Evolutionary conservation across 2,329 filamentous ascomycete genomes (phyloP).

Genomic region (Trichoderma asperellum): DNA sequence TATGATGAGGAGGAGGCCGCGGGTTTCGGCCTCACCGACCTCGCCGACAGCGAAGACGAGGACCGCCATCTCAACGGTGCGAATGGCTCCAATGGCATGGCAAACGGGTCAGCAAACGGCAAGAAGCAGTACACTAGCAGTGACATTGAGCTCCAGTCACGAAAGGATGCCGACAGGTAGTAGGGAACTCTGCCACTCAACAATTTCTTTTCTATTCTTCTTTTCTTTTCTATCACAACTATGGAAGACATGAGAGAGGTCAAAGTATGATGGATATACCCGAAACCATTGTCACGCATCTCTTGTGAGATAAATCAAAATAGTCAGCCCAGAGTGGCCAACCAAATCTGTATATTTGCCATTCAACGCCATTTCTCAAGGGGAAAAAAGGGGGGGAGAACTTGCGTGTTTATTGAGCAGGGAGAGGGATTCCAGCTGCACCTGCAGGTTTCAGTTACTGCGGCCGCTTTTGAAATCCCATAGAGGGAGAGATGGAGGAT

Average conservation of each 20-base stretch:
- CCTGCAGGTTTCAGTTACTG: conserved; percentile 8
- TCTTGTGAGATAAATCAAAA: conserved; percentile 22
- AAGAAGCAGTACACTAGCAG: conserved; percentile 46
- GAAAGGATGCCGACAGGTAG: conserved; percentile 47
- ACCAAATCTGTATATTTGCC: conserved; percentile 20
- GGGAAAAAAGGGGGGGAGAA: not conserved
- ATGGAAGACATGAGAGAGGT: conserved; percentile 13
- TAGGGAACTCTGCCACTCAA: not conserved
- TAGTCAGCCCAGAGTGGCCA: conserved; percentile 1
- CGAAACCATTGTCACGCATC: conserved; percentile 21
- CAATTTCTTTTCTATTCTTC: not conserved
- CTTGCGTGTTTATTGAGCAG: not conserved
- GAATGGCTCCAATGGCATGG: conserved; percentile 42
- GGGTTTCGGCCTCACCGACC: conserved; percentile 75
- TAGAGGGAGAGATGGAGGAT: not conserved
- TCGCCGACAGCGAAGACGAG: conserved; percentile 75
- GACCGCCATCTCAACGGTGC: conserved; percentile 34
- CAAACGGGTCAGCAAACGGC: conserved; percentile 49
- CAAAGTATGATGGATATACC: conserved; percentile 27
- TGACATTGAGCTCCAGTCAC: conserved; percentile 56
- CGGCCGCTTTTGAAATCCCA: not conserved
- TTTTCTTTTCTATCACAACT: conserved; percentile 6
- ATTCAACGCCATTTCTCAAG: conserved; percentile 3
- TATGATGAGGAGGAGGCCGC: conserved; percentile 83
- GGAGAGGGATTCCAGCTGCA: not conserved